A percentile compares a stretch with the other conserved stretches of the same genome.
phyloP scores from a whole-genome alignment of 108 stramenopile species.

The Pseudonitzschia pungens region DNA sequence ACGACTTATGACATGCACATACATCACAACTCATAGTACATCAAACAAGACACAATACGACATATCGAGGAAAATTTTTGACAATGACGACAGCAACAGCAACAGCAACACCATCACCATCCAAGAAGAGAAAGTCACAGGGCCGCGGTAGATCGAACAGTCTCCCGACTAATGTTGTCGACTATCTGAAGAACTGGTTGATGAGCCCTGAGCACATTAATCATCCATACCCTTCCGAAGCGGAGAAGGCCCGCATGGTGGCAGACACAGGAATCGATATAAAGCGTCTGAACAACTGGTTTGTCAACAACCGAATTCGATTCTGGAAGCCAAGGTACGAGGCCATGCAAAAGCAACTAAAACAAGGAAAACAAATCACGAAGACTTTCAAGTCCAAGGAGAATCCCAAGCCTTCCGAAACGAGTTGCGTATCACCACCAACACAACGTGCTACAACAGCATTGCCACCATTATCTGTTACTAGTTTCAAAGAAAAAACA shows the following conservation, averaged over 20 bases:
- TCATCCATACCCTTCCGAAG: slow-evolving; percentile 84
- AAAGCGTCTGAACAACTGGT: slow-evolving; percentile 85
- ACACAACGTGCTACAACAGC: background rate
- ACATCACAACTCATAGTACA: background rate
- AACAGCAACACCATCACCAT: background rate
- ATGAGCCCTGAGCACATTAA: slow-evolving; percentile 76
- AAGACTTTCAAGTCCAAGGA: background rate
- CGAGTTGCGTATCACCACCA: background rate
- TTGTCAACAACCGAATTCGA: slow-evolving; percentile 80
- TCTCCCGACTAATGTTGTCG: slow-evolving; percentile 54
- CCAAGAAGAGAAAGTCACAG: slow-evolving; percentile 19
- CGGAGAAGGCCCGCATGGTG: slow-evolving; percentile 76
- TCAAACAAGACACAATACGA: background rate
- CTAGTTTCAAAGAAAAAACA: background rate
- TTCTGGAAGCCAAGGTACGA: slow-evolving; percentile 70
- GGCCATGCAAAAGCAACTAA: slow-evolving; percentile 23
- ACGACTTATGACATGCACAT: background rate
- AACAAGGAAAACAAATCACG: background rate
- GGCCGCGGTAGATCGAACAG: slow-evolving; percentile 34
- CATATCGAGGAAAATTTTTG: background rate
- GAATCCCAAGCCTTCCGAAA: background rate
- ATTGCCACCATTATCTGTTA: background rate
- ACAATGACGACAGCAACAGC: background rate
- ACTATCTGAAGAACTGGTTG: slow-evolving; percentile 83
- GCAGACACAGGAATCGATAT: slow-evolving; percentile 78